A percentile compares a stretch with the other conserved stretches of the same genome.
Conservation (phyloP, 257 asterid species). For the Solanum clarkiae region DNA sequence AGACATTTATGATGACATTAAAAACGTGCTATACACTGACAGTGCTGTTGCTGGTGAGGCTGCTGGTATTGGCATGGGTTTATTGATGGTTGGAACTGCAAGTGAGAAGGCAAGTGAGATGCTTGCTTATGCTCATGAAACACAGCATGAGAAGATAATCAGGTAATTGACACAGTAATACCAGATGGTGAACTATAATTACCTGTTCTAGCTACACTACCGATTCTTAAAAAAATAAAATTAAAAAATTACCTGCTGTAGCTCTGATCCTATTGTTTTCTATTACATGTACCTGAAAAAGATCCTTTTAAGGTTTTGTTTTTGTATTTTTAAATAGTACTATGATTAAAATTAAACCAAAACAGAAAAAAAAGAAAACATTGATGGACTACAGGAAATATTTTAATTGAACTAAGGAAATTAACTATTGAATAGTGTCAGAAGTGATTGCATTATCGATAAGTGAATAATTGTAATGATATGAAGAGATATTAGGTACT, state of each 20-base stretch:
- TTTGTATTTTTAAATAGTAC: background rate
- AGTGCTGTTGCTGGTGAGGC: slow-evolving; percentile 99
- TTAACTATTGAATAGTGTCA: background rate
- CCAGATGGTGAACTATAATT: background rate
- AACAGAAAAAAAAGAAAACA: background rate
- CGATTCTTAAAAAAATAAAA: too few relatives aligned
- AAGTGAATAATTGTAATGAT: background rate
- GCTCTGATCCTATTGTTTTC: background rate
- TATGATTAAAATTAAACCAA: background rate
- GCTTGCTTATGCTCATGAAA: slow-evolving; percentile 97
- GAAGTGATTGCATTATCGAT: background rate
- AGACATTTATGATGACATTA: slow-evolving; percentile 73
- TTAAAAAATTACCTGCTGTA: background rate
- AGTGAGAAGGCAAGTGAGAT: slow-evolving; percentile 90
- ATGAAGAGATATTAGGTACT: background rate
- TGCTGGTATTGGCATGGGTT: slow-evolving; percentile 97
- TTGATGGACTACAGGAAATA: background rate
- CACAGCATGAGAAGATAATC: slow-evolving; percentile 93
- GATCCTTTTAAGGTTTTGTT: background rate
- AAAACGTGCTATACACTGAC: slow-evolving; percentile 78
- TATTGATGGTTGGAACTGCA: slow-evolving; percentile 96
- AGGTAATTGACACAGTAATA: slow-evolving; percentile 32
- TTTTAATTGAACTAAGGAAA: background rate
- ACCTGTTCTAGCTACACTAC: background rate
- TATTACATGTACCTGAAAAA: background rate